Base-by-base conservation (phyloP, 148 eudicot species). In the Camellia sinensis region DNA sequence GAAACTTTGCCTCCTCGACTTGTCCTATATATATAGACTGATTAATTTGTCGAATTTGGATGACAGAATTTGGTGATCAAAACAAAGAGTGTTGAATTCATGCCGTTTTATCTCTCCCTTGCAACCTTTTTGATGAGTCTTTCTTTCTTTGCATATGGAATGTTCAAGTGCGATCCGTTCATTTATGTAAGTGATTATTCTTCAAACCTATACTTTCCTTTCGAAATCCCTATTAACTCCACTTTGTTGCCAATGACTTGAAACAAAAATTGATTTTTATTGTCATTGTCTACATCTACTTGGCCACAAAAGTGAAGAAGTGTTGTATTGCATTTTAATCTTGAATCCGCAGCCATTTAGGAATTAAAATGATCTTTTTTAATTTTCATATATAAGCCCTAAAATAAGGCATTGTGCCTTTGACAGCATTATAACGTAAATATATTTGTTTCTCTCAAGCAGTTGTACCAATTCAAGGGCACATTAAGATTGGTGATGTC, bases 81-180 rank as follows among this genome's bases (percentile, higher is more conserved):
- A 59, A 87, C 90, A 68, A 85, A 57, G 78, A 87, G 90, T 46
- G 90, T 87, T 15, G 90, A 87, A 66, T 87, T 69, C 84, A 87
- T 87, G 90, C 90, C 90, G 3, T 87, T 87, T 73, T 85, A 75
- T 81, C 90, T 87, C 56, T 87, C 90, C 60, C 90, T 87, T 6
- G 82, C 90, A 29, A 87, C 88, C 59, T 85, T 87, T 79, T 57
- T 87, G 83, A 85, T 81, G 86, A 87, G 90, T 63, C 67, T 85
- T 13, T 87, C 90, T 13, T 87, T 87, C 86, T 81, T 83, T 5
- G 50, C 78, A 3, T 87, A 80, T 69, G 90, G 90, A 69, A 12
- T 76, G 37, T 68, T 87, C 69, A 85, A 83, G 81, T 61, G 61
- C 18, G 88, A 87, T 73, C 71, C 77, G 0, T 87, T 87, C 84